Evolutionary conservation across 257 asterid genomes (phyloP).

Genomic region (Dorcoceras hygrometricum): DNA sequence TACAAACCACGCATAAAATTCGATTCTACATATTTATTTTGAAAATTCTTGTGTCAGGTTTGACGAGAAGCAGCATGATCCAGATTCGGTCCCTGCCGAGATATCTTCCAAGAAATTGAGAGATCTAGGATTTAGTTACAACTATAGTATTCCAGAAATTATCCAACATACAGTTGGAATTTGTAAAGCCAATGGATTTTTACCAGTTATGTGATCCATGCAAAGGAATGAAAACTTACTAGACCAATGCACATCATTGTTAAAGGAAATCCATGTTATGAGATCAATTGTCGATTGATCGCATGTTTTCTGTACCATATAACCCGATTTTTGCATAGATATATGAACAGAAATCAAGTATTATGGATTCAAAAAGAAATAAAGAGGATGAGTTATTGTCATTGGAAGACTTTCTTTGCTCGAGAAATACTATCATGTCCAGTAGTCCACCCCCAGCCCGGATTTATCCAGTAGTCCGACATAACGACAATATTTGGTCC

Average conservation of each 20-base stretch:
- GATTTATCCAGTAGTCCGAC: neutral
- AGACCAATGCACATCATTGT: neutral
- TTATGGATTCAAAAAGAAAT: too few relatives aligned
- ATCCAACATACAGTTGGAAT: conserved; percentile 42
- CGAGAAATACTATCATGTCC: too few relatives aligned
- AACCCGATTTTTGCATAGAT: neutral
- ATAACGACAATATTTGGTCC: neutral
- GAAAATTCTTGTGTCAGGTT: conserved; percentile 27
- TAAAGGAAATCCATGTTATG: neutral
- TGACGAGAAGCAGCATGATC: conserved; percentile 18
- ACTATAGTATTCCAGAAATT: conserved; percentile 48
- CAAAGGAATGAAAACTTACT: neutral
- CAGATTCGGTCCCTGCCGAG: conserved; percentile 41
- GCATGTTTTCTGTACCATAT: neutral
- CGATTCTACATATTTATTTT: neutral
- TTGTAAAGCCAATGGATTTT: conserved; percentile 47
- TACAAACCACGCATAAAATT: neutral
- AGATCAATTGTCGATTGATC: neutral
- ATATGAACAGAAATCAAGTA: too few relatives aligned
- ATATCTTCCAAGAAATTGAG: conserved; percentile 71
- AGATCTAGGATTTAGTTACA: conserved; percentile 60
- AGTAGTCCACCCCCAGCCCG: too few relatives aligned
- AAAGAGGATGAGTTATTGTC: too few relatives aligned
- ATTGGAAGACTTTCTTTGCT: too few relatives aligned
- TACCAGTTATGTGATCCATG: conserved; percentile 23